phyloP scores from a whole-genome alignment of 2,329 filamentous ascomycete genomes.

The Nothophoma quercina region DNA sequence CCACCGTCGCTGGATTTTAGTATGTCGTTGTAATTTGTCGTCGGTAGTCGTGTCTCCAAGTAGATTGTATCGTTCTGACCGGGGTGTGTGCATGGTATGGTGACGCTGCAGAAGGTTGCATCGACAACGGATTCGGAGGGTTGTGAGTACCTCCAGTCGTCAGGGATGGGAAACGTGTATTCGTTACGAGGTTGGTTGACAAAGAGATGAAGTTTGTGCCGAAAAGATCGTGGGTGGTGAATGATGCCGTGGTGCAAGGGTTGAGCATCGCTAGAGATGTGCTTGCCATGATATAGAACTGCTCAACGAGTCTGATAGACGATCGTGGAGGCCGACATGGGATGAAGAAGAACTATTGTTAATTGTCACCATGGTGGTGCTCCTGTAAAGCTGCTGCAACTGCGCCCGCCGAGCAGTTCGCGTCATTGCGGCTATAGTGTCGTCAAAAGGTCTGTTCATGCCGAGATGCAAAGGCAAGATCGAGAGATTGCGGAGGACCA shows the following conservation, averaged over 20 bases:
- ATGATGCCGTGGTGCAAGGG: not conserved
- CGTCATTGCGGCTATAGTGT: not conserved
- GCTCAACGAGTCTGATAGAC: not conserved
- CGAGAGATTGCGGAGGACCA: not conserved
- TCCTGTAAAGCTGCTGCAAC: not conserved
- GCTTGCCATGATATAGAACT: not conserved
- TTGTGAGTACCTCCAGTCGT: not conserved
- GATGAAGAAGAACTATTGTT: too few relatives aligned
- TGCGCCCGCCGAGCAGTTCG: not conserved
- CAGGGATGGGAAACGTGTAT: not conserved
- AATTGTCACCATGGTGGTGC: too few relatives aligned
- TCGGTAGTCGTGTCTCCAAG: conserved; percentile 17
- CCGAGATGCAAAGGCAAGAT: not conserved
- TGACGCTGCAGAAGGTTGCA: conserved; percentile 25
- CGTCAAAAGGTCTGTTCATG: not conserved
- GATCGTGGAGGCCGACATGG: too few relatives aligned
- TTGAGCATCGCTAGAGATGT: not conserved
- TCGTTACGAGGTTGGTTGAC: not conserved
- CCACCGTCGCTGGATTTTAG: conserved; percentile 32
- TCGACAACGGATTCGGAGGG: not conserved
- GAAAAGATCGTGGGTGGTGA: not conserved
- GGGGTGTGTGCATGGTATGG: conserved; percentile 21
- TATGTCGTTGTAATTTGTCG: conserved; percentile 27
- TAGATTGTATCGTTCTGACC: conserved; percentile 22
- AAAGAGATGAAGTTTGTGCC: not conserved